Conservation (phyloP, 2,329 filamentous ascomycete genomes). For the Fusarium oxysporum region DNA sequence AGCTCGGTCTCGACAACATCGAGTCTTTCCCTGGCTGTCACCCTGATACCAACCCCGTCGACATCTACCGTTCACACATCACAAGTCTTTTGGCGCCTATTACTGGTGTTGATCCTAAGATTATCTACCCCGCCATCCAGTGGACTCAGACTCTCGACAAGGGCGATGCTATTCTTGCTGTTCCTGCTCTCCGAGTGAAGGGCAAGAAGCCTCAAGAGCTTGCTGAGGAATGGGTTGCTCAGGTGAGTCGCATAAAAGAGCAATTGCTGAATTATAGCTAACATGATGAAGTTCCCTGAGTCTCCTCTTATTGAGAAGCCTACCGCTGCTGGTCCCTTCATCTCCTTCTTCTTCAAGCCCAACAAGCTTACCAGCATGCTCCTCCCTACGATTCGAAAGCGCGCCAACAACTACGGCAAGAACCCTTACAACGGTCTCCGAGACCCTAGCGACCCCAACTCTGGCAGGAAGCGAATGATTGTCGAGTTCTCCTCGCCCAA, state of each 20-base stretch:
- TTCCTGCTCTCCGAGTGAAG: conserved; percentile 83
- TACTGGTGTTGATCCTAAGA: conserved; percentile 75
- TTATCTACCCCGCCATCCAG: conserved; percentile 80
- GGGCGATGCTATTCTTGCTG: conserved; percentile 82
- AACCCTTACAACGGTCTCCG: conserved; percentile 70
- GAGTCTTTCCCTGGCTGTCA: conserved; percentile 65
- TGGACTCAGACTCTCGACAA: conserved; percentile 86
- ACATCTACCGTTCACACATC: conserved; percentile 83
- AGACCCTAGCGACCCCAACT: conserved; percentile 69
- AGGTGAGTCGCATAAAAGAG: conserved; percentile 56
- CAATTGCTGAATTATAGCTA: not conserved
- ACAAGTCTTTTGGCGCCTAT: conserved; percentile 74
- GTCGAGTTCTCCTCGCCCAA: conserved; percentile 89
- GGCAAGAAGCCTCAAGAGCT: conserved; percentile 73
- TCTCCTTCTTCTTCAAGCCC: conserved; percentile 86
- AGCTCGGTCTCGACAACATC: conserved; percentile 37
- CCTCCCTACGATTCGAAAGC: conserved; percentile 75
- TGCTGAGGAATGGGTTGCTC: conserved; percentile 69
- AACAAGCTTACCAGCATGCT: conserved; percentile 72
- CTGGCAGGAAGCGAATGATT: conserved; percentile 74
- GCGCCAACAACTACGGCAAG: conserved; percentile 62
- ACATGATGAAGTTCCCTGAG: conserved; percentile 71
- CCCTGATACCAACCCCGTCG: conserved; percentile 79
- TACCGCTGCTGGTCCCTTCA: conserved; percentile 72
- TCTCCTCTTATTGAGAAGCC: conserved; percentile 80